Evolutionary conservation across 768 basidiomycete genomes (phyloP), one percentile per base, ranked within the genome.

Genomic region (Leccinum boreale): DNA sequence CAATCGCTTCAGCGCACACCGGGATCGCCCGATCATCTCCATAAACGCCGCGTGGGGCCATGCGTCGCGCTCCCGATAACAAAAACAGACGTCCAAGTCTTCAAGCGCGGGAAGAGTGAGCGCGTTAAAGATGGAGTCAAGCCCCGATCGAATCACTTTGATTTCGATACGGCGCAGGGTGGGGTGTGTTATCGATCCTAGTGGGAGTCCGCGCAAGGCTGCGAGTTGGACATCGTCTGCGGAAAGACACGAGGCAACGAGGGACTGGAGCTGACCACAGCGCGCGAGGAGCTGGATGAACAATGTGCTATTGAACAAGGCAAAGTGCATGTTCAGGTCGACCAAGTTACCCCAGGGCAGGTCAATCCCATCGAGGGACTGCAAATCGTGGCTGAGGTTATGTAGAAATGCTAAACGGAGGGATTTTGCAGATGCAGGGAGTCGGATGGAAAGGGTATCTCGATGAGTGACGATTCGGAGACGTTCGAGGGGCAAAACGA

Each of bases 41-140:
- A 63, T 33, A 26, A 72, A 72, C 24, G 66, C 33, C 0, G 50
- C 35, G 8, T 72, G 71, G 1, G 71, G 71, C 71, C 71, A 72
- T 3, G 46, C 26, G 19, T 72, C 63, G 29, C 63, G 64, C 33
- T 70, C 72, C 10, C 67, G 67, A 42, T 62, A 68, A 23, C 68
- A 72, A 46, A 74, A 72, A 24, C 67, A 70, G 6, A 72, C 48
- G 21, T 74, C 71, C 26, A 72, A 60, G 26, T 73, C 72, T 19
- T 72, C 68, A 24, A 72, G 64, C 11, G 61, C 63, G 12, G 71
- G 70, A 28, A 72, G 50, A 0, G 62, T 60, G 29, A 72, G 59
- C 1, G 58, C 58, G 35, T 26, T 33, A 2, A 72, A 65, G 10
- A 72, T 42, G 1, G 15, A 21, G 29, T 58, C 65, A 6, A 72